Conservation (phyloP, 495 filamentous ascomycete species). For the Trichoderma orchidacearum region DNA sequence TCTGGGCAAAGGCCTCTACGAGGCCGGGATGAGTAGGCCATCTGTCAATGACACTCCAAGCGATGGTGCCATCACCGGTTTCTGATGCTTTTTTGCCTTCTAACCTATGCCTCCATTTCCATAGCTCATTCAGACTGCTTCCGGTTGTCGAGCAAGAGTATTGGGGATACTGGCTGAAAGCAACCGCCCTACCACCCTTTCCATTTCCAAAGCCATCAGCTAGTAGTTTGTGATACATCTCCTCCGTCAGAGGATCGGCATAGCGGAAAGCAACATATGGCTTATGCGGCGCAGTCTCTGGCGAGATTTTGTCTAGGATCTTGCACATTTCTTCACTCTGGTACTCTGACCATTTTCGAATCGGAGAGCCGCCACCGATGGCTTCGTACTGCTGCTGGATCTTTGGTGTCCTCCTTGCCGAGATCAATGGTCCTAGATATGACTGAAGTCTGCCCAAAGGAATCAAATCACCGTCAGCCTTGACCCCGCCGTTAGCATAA, state of each 20-base stretch:
- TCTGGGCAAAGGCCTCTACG: constrained; percentile 80
- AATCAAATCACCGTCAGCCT: constrained; percentile 86
- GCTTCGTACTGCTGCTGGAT: constrained; percentile 90
- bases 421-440: constrained; percentile 81
- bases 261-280: constrained; percentile 99
- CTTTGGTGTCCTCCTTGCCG: constrained; percentile 77
- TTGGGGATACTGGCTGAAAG: constrained; percentile 97
- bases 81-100: constrained; percentile 52
- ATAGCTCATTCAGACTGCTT: constrained; percentile 89
- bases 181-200: constrained; percentile 79
- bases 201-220: constrained; percentile 82
- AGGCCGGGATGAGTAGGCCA: constrained; percentile 89
- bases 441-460: constrained; percentile 86
- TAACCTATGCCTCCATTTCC: constrained; percentile 84
- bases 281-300: constrained; percentile 90
- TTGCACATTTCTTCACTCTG: constrained; percentile 94
- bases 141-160: constrained; percentile 99
- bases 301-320: constrained; percentile 75
- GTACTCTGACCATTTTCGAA: constrained; percentile 93
- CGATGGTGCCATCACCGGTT: constrained; percentile 51
- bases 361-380: constrained; percentile 93
- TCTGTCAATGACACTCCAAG: constrained; percentile 96
- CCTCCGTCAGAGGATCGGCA: constrained; percentile 84
- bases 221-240: constrained; percentile 70
- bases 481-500: background rate